Evolutionary conservation across 306 rosid genomes (phyloP).

Genomic region (Quercus gilva): DNA sequence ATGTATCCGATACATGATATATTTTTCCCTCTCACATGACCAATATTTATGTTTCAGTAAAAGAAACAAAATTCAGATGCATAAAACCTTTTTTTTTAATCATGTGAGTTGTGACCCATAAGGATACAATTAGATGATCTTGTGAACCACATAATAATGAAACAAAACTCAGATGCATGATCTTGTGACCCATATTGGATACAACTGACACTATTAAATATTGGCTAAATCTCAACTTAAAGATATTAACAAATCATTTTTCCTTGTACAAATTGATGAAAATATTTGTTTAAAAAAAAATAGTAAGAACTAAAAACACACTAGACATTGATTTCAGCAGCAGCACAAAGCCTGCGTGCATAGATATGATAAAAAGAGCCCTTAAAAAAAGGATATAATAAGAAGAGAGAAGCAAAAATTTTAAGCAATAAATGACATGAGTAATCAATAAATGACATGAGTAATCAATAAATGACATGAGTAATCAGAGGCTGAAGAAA

Average conservation of each 20-base stretch:
- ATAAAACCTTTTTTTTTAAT: too few relatives aligned
- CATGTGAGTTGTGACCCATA: too few relatives aligned
- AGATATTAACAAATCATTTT: not conserved
- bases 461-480: slow-evolving; percentile 1
- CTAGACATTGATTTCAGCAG: not conserved
- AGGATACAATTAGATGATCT: too few relatives aligned
- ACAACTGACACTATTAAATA: too few relatives aligned
- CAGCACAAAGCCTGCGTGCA: slow-evolving; percentile 17
- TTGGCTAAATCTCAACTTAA: not conserved
- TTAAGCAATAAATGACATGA: slow-evolving; percentile 7
- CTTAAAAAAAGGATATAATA: not conserved
- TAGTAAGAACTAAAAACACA: not conserved
- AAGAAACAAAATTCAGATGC: too few relatives aligned
- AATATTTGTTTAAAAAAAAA: not conserved
- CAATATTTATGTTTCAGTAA: too few relatives aligned
- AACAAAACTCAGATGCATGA: too few relatives aligned
- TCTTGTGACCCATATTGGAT: too few relatives aligned
- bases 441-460: too few relatives aligned
- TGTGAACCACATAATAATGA: too few relatives aligned
- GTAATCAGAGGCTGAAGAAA: not conserved
- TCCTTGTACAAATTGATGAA: not conserved
- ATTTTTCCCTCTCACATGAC: too few relatives aligned
- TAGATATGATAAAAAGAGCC: slow-evolving; percentile 8
- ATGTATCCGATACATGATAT: too few relatives aligned
- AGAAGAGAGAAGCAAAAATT: slow-evolving; percentile 6